These are phyloP conservation scores for Arachis monticola DNA, from an alignment of 331 rosid species.

Conservation along the genomic window DNA sequence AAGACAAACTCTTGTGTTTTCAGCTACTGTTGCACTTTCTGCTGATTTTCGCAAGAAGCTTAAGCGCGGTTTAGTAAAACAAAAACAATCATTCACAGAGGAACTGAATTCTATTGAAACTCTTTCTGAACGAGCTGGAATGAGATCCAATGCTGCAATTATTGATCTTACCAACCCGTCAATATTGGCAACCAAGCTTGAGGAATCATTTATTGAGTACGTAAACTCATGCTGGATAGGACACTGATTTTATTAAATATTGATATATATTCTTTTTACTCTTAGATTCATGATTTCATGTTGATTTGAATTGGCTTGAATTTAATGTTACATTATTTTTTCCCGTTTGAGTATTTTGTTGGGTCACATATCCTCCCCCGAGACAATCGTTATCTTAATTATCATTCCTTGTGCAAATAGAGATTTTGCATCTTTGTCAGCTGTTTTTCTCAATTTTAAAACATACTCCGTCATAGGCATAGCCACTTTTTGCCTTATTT, in stretches of 20 bases:
- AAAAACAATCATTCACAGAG: slow-evolving; percentile 61
- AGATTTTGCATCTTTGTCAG: slow-evolving; percentile 16
- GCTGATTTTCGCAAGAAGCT: slow-evolving; percentile 93
- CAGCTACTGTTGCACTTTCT: slow-evolving; percentile 91
- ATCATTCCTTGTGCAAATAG: slow-evolving; percentile 25
- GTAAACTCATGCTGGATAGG: slow-evolving; percentile 42
- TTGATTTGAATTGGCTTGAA: slow-evolving; percentile 16
- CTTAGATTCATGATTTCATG: slow-evolving; percentile 9
- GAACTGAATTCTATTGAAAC: slow-evolving; percentile 82
- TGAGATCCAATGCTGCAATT: slow-evolving; percentile 83
- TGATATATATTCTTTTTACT: neutral
- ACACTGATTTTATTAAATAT: slow-evolving; percentile 32
- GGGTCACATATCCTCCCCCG: neutral
- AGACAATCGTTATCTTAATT: slow-evolving; percentile 2
- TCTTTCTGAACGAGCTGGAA: slow-evolving; percentile 91
- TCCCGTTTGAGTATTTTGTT: neutral
- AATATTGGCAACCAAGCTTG: slow-evolving; percentile 78
- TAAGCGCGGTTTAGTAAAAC: slow-evolving; percentile 63
- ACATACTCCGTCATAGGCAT: slow-evolving; percentile 13
- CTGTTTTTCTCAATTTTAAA: slow-evolving; percentile 29
- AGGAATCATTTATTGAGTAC: slow-evolving; percentile 93
- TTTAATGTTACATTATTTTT: slow-evolving; percentile 1
- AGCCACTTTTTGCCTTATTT: slow-evolving; percentile 1
- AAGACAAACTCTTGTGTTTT: slow-evolving; percentile 95
- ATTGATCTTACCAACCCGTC: slow-evolving; percentile 86